Evolutionary conservation across 495 filamentous ascomycete genomes (phyloP).

Genomic region (Podospora australis): DNA sequence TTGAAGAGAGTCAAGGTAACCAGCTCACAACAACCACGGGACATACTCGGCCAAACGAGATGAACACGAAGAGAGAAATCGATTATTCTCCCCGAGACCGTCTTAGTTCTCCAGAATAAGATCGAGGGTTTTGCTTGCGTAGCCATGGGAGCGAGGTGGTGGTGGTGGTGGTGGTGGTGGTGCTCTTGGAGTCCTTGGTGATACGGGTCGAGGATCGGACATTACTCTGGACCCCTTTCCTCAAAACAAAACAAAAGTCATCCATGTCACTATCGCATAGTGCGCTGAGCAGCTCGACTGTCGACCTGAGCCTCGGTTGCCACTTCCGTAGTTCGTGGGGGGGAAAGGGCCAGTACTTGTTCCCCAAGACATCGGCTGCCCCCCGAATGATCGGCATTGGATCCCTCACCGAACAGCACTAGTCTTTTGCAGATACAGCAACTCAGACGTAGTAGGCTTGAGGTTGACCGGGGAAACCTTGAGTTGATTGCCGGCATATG

Average conservation of each 20-base stretch:
- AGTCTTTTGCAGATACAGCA: background rate
- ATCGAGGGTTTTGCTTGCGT: background rate
- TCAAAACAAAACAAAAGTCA: slow-evolving; percentile 3
- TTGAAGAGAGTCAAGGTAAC: slow-evolving; percentile 23
- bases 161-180: background rate
- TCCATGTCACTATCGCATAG: background rate
- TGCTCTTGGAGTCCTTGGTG: background rate
- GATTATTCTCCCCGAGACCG: slow-evolving; percentile 6
- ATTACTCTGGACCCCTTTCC: slow-evolving; percentile 7
- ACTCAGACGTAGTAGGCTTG: background rate
- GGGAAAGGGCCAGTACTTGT: background rate
- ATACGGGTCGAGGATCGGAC: background rate
- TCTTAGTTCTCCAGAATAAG: background rate
- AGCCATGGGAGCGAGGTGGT: background rate
- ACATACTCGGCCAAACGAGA: slow-evolving; percentile 7
- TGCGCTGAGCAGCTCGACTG: background rate
- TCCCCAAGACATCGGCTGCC: background rate
- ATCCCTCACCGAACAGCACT: background rate
- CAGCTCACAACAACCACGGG: background rate
- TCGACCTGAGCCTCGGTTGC: background rate
- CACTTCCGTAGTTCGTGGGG: background rate
- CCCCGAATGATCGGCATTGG: slow-evolving; percentile 5
- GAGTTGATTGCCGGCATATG: background rate
- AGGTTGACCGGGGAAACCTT: background rate
- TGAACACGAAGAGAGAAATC: background rate